phyloP scores from a whole-genome alignment of 345 rosid genomes.

The Raphanus sativus region DNA sequence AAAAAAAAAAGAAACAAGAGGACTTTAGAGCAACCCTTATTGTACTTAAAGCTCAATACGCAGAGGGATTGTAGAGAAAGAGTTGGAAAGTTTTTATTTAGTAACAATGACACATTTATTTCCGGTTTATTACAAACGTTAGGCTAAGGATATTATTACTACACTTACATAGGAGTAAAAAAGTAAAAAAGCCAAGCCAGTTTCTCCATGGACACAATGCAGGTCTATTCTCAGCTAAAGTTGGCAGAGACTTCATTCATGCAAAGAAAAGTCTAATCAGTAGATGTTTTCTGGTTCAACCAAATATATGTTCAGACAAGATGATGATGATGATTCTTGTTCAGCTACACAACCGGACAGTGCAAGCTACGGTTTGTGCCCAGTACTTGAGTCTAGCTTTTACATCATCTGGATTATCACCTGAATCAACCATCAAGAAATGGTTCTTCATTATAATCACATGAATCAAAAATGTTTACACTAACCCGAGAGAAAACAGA shows the following conservation, averaged over 20 bases:
- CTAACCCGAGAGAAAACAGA: background rate
- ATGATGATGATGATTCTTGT: background rate
- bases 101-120: slow-evolving; percentile 8
- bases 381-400: slow-evolving; percentile 92
- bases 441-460: background rate
- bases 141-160: background rate
- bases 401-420: slow-evolving; percentile 94
- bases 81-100: slow-evolving; percentile 21
- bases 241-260: slow-evolving; percentile 45
- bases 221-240: slow-evolving; percentile 46
- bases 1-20: slow-evolving; percentile 40
- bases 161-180: background rate
- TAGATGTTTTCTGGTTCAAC: background rate
- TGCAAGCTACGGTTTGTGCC: slow-evolving; percentile 98
- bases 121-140: background rate
- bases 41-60: background rate
- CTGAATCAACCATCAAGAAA: slow-evolving; percentile 38
- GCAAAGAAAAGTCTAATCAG: slow-evolving; percentile 10
- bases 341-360: slow-evolving; percentile 82
- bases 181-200: slow-evolving; percentile 21
- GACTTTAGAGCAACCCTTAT: slow-evolving; percentile 41
- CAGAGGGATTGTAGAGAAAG: background rate
- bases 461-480: background rate
- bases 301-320: slow-evolving; percentile 1
- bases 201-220: slow-evolving; percentile 19